These are phyloP conservation scores for Vitis hybrid DNA, from an alignment of 177 flowering plant genomes.

Conservation along the genomic window DNA sequence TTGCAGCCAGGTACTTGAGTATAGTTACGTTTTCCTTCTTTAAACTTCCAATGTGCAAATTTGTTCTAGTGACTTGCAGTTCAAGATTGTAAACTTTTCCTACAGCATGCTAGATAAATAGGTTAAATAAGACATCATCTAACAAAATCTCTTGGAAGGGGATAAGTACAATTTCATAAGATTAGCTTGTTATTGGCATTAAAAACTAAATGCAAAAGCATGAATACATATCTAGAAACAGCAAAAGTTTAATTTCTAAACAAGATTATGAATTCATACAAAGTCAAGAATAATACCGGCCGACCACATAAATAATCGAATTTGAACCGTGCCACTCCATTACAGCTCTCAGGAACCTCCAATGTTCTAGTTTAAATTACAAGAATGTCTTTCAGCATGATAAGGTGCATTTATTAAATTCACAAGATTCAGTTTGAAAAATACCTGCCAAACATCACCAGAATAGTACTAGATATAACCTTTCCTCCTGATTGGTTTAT, in stretches of 20 bases:
- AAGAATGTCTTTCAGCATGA: constrained; percentile 3
- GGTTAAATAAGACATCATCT: neutral
- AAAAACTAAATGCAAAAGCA: too few species aligned
- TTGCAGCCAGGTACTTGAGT: neutral
- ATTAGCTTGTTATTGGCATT: too few species aligned
- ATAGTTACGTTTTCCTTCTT: too few species aligned
- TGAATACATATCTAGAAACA: neutral
- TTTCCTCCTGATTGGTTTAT: constrained; percentile 50
- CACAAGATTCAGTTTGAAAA: constrained; percentile 1
- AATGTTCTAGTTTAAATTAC: constrained; percentile 44
- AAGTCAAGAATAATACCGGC: constrained; percentile 55
- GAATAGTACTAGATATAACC: constrained; percentile 50
- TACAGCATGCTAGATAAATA: neutral
- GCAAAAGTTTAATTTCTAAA: neutral
- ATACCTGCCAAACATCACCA: constrained; percentile 98
- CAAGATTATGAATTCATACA: neutral
- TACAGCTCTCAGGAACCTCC: constrained; percentile 85
- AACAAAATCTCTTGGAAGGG: too few species aligned
- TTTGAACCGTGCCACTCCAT: constrained; percentile 82
- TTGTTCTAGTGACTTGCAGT: too few species aligned
- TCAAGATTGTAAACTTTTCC: too few species aligned
- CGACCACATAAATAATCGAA: constrained; percentile 90
- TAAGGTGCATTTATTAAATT: neutral
- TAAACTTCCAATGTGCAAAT: too few species aligned
- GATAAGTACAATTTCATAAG: too few species aligned